Percentiles rank a stretch among this genome's conserved stretches.
Evolutionary conservation across 2,329 filamentous ascomycete species (phyloP).

Genomic region (Trichophyton rubrum): DNA sequence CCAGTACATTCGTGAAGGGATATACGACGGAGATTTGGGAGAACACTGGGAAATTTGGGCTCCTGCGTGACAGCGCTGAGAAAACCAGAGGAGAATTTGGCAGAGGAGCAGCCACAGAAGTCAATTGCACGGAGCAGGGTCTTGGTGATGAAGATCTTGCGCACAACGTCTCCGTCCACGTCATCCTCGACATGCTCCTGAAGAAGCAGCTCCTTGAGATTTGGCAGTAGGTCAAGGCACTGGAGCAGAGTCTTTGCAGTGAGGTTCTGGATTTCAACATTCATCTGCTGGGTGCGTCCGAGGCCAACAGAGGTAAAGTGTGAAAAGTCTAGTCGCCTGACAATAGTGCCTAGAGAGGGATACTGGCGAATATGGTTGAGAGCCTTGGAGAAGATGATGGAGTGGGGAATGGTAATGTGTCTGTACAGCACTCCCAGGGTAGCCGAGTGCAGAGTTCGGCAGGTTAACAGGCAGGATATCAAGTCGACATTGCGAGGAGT

Average conservation of each 20-base stretch:
- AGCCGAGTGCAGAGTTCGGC: slow-evolving; percentile 57
- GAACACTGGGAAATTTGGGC: slow-evolving; percentile 38
- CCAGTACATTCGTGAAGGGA: slow-evolving; percentile 69
- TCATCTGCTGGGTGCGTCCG: slow-evolving; percentile 62
- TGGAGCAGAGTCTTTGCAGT: slow-evolving; percentile 59
- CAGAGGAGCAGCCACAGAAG: slow-evolving; percentile 63
- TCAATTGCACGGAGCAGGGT: slow-evolving; percentile 56
- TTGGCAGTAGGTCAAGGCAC: slow-evolving; percentile 59
- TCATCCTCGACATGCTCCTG: slow-evolving; percentile 75
- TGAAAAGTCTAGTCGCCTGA: slow-evolving; percentile 69
- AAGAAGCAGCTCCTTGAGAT: slow-evolving; percentile 63
- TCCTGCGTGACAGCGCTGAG: slow-evolving; percentile 39
- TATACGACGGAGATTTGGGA: slow-evolving; percentile 51
- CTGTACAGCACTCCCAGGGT: slow-evolving; percentile 65
- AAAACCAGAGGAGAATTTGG: slow-evolving; percentile 55
- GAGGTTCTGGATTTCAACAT: slow-evolving; percentile 61
- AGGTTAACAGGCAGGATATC: slow-evolving; percentile 63
- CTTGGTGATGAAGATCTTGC: slow-evolving; percentile 57
- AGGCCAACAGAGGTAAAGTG: slow-evolving; percentile 72
- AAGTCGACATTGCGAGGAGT: slow-evolving; percentile 66
- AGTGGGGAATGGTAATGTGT: slow-evolving; percentile 72
- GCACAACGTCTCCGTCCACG: slow-evolving; percentile 53
- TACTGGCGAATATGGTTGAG: slow-evolving; percentile 55
- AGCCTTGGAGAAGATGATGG: slow-evolving; percentile 71
- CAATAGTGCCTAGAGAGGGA: slow-evolving; percentile 58